Evolutionary conservation across 2,329 filamentous ascomycete species (phyloP), one percentile per base, ranked within the genome.

Genomic region (Massarina eburnea): DNA sequence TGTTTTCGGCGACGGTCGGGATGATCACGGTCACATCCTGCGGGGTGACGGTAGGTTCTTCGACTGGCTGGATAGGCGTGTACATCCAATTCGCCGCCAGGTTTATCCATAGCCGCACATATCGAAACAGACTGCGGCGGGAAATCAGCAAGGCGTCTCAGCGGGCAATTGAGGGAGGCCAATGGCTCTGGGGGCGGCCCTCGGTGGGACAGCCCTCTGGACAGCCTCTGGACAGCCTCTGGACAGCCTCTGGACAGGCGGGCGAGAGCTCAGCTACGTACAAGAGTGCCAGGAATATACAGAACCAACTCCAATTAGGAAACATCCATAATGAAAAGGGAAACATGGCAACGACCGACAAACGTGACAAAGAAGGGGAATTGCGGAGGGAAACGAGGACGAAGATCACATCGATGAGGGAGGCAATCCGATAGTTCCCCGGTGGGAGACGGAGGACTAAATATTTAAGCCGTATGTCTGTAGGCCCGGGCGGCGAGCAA

Each of bases 1-100:
- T 90, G 51, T 84, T 85, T 49, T 91, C 89, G 65, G 95, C 89
- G 54, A 97, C 91, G 9, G 91, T 95, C 7, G 92, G 92, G 50
- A 96, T 88, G 59, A 97, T 89, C 54, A 96, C 90, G 5, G 92
- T 96, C 61, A 96, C 91, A 80, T 97, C 89, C 58, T 88, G 75
- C 26, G 84, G 81, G 21, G 84, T 89, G 67, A 91, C 85, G 35
- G 79, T 84, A n/a, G 92, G 90, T 52, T 90, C 88, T 47, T 83
- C 82, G 32, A 90, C 87, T 43, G 92, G 86, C 33, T 88, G 88
- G 51, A 91, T 88, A 20, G 91, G 91, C 71, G 84, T 88, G 75
- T 95, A 96, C 9, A 78, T 78, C 88, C 89, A 91, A 60, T 88
- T 90, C 37, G 68, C 69, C 60, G 88, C 75, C 61, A 89, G 83